Percentiles rank a stretch among this genome's conserved stretches.
These are phyloP conservation scores for Tricholoma bakamatsutake DNA, from an alignment of 768 basidiomycete species.

Conservation along the genomic window DNA sequence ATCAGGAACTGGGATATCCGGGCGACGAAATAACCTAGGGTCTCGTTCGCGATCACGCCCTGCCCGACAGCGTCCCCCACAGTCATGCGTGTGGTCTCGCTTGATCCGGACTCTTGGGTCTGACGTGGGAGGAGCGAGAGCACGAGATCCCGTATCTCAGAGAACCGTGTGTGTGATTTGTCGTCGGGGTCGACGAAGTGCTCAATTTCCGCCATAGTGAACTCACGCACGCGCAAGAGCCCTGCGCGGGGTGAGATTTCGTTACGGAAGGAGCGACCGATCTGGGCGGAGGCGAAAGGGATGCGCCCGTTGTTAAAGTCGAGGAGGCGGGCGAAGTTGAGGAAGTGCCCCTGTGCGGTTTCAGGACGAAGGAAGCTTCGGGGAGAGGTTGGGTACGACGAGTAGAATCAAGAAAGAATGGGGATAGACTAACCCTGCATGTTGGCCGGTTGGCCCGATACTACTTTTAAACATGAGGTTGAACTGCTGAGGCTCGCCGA, in stretches of 20 bases:
- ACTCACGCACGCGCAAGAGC: slow-evolving; percentile 94
- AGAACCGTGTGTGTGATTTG: slow-evolving; percentile 84
- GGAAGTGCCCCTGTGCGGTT: slow-evolving; percentile 97
- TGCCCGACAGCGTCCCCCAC: slow-evolving; percentile 86
- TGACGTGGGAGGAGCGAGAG: slow-evolving; percentile 77
- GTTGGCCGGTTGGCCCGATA: slow-evolving; percentile 96
- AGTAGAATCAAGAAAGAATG: neutral
- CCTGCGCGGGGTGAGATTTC: slow-evolving; percentile 98
- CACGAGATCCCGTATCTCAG: slow-evolving; percentile 68
- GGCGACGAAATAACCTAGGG: slow-evolving; percentile 94
- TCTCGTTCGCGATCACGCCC: slow-evolving; percentile 92
- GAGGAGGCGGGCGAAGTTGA: slow-evolving; percentile 94
- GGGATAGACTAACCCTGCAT: slow-evolving; percentile 66
- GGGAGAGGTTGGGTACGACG: neutral
- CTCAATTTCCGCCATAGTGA: slow-evolving; percentile 99
- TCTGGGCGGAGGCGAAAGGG: slow-evolving; percentile 96
- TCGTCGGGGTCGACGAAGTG: slow-evolving; percentile 95
- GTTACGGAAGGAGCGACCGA: slow-evolving; percentile 94
- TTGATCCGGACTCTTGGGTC: slow-evolving; percentile 74
- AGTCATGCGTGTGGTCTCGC: slow-evolving; percentile 55
- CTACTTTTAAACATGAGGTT: slow-evolving; percentile 98
- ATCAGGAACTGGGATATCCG: slow-evolving; percentile 86
- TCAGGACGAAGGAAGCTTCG: slow-evolving; percentile 90
- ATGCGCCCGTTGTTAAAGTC: slow-evolving; percentile 98
- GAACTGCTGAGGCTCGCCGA: slow-evolving; percentile 90